Conservation (phyloP, 2,329 filamentous ascomycete genomes). For the Nothopassalora personata region DNA sequence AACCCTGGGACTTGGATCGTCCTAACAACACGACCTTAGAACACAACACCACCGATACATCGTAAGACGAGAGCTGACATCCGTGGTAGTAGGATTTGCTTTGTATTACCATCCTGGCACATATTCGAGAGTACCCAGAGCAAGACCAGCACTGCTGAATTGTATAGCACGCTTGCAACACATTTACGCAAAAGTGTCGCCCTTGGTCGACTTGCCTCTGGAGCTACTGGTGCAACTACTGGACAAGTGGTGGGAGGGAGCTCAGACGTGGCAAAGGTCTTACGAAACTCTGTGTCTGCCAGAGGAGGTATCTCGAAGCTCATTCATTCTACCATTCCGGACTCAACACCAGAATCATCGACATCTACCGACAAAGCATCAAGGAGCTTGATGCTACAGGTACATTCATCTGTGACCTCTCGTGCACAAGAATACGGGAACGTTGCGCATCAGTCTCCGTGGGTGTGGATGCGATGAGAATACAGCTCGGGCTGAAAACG, state of each 20-base stretch:
- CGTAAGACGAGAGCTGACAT: neutral
- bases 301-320: slow-evolving; percentile 15
- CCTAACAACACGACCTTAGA: no score
- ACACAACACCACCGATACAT: neutral
- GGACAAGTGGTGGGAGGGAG: slow-evolving; percentile 18
- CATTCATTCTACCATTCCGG: slow-evolving; percentile 14
- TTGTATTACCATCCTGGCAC: neutral
- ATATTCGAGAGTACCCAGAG: neutral
- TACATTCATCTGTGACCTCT: slow-evolving; percentile 4
- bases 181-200: slow-evolving; percentile 7
- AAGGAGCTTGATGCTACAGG: slow-evolving; percentile 9
- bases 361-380: slow-evolving; percentile 13
- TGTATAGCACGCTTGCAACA: neutral
- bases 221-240: slow-evolving; percentile 18
- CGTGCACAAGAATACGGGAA: slow-evolving; percentile 19
- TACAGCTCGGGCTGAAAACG: slow-evolving; percentile 2
- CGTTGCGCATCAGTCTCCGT: slow-evolving; percentile 10
- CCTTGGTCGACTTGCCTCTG: slow-evolving; percentile 12
- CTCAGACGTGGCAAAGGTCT: slow-evolving; percentile 14
- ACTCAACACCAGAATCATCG: slow-evolving; percentile 9
- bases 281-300: slow-evolving; percentile 11
- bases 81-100: neutral
- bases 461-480: slow-evolving; percentile 16
- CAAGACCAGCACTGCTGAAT: neutral
- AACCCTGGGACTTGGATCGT: no score